Base-by-base conservation (phyloP, 2,329 filamentous ascomycete genomes). In the Botryotinia globosa region DNA sequence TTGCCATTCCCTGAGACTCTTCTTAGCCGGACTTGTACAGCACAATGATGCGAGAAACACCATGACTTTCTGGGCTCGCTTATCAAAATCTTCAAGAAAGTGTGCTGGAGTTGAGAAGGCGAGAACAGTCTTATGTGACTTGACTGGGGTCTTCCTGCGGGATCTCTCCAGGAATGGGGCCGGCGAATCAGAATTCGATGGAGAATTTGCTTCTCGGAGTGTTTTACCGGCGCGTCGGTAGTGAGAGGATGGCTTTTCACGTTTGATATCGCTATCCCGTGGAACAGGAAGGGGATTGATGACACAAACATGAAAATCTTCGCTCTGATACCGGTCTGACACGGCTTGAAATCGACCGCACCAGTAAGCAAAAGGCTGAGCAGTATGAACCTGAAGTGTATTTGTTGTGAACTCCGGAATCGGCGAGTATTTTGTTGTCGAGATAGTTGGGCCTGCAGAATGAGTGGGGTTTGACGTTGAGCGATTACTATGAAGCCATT, bases 341-440 rank as follows among this genome's bases (percentile, higher is more conserved):
- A 90, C 80, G 3, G 87, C 81, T 68, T 85, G 81, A 78, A 91
- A 90, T 56, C 90, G 87, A 29, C 90, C 90, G 18, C 85, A 83
- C 90, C 90, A 92, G 79, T 90, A 91, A 4, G 83, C 80, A 2
- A 85, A 83, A 9, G 84, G 81, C 76, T 87, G 84, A 2, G 85
- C 83, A 0, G 78, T 81, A 68, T 79, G 78, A 22, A 89, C 80
- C 37, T 81, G 73, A 42, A 75, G 77, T n/a, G 77, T 75, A 51
- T 80, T 76, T 45, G 61, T 71, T 45, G 63, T 72, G 65, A 72
- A 71, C 29, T 72, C 69, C 25, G 51, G 65, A 4, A 72, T 51
- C 32, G 68, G 72, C 7, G 67, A 61, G 22, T 71, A 70, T 29
- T 63, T 71, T 54, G 63, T 61, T 20, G 66, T 66, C 48, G 75